Conservation (phyloP, 202 grass and related monocot genomes). For the Zizania palustris region DNA sequence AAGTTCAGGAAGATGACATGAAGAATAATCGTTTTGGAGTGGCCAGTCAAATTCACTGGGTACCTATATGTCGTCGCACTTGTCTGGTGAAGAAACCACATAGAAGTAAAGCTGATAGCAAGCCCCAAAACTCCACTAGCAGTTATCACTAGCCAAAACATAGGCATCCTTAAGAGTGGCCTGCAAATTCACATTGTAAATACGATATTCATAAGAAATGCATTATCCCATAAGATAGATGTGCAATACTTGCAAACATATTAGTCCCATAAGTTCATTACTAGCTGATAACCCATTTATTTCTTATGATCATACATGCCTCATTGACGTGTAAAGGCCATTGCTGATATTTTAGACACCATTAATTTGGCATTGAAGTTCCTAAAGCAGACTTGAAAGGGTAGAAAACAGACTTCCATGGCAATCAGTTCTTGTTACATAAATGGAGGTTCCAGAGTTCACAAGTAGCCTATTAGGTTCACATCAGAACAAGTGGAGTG, state of each 20-base stretch:
- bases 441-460: slow-evolving; percentile 18
- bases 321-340: background rate
- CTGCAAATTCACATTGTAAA: slow-evolving; percentile 60
- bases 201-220: background rate
- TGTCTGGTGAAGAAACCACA: slow-evolving; percentile 99
- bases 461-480: background rate
- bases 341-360: background rate
- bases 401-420: no score
- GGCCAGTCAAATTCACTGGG: background rate
- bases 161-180: slow-evolving; percentile 78
- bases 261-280: background rate
- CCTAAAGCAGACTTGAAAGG: background rate
- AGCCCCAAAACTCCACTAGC: slow-evolving; percentile 87
- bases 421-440: background rate
- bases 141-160: slow-evolving; percentile 87
- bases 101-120: slow-evolving; percentile 90
- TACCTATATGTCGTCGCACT: slow-evolving; percentile 96
- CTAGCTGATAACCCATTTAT: background rate
- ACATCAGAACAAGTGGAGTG: slow-evolving; percentile 7
- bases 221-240: slow-evolving; percentile 47
- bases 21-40: background rate
- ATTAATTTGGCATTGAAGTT: background rate
- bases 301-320: background rate
- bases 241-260: background rate
- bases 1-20: slow-evolving; percentile 18